These are phyloP conservation scores for Vanilla planifolia DNA, from an alignment of 106 monocot species.

Conservation along the genomic window DNA sequence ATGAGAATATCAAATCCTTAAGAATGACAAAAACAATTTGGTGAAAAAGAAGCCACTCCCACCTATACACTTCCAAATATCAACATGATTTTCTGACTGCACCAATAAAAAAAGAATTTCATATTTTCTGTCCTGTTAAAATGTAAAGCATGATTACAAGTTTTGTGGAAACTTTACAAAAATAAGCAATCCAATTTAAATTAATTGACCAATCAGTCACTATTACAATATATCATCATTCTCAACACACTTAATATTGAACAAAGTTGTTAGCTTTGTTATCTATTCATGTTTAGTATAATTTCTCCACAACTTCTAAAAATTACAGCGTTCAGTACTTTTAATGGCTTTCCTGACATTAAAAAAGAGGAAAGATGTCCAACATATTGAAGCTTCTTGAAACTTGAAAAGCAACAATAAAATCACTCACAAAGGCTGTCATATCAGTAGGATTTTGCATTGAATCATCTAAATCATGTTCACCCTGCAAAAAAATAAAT, in stretches of 20 bases:
- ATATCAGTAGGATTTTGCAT: conserved; percentile 62
- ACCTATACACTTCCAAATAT: too few relatives aligned
- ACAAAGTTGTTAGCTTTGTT: too few relatives aligned
- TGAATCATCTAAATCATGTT: conserved; percentile 39
- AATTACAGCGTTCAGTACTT: too few relatives aligned
- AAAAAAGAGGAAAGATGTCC: too few relatives aligned
- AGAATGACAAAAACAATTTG: neutral
- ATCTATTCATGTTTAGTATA: too few relatives aligned
- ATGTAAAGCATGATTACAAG: neutral
- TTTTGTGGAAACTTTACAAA: neutral
- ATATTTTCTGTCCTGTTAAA: neutral
- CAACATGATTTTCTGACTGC: neutral
- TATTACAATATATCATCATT: too few relatives aligned
- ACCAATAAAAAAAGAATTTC: neutral
- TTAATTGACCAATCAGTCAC: too few relatives aligned
- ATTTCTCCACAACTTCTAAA: too few relatives aligned
- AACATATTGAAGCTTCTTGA: neutral
- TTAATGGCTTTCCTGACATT: too few relatives aligned
- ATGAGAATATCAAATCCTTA: neutral
- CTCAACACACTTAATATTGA: too few relatives aligned
- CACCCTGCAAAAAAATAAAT: conserved; percentile 25
- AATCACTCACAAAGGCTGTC: conserved; percentile 61
- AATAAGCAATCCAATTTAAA: too few relatives aligned
- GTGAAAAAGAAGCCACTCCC: too few relatives aligned
- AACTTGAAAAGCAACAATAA: neutral